Base-by-base conservation (phyloP, 2,329 filamentous ascomycete species). In the Ophiostoma populinum region DNA sequence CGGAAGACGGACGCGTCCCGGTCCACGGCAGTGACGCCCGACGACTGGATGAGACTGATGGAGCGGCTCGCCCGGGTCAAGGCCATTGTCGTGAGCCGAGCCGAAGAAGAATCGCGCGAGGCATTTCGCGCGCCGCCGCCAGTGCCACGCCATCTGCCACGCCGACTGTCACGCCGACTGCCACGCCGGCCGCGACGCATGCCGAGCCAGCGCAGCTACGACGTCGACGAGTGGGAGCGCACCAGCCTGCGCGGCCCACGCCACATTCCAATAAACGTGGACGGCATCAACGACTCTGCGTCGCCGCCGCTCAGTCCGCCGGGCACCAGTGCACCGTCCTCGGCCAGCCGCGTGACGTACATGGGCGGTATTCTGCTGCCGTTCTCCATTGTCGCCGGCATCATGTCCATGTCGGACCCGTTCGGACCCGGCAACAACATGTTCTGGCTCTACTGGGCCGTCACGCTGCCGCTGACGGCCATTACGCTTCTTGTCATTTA, bases 361-460 rank as follows among this genome's bases (percentile, higher is more conserved):
- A 52, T 67, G 9, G 63, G 62, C 32, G 63, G 61, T 0, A 45
- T 66, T 1, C 48, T 67, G 5, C 53, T 66, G 1, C 63, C 63
- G 2, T 45, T 66, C 13, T 61, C 58, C 4, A 53, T 67, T 11
- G 56, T 67, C 5, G 58, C 62, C 0, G 54, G 59, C 10, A 53
- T 67, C 7, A 49, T 67, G 11, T 59, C 58, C 11, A 66, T 67
- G 49, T 54, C 57, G 19, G 58, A 58, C 7, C 47, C 53, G 1
- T 67, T 57, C 42, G 55, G 55, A 0, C 62, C 63, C 0, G 53
- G 49, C n/a, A 52, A 53, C 1, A 21, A 41, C 12, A 46, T 47
- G 13, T 66, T 66, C 47, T 67, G 54, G 53, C 53, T 67, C 0
- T 67, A 65, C 39, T 67, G 63, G 63, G 55, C 55, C 1, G 51